Evolutionary conservation across 495 filamentous ascomycete genomes (phyloP), one percentile per base, ranked within the genome.

Genomic region (Penicillium bovifimosum): DNA sequence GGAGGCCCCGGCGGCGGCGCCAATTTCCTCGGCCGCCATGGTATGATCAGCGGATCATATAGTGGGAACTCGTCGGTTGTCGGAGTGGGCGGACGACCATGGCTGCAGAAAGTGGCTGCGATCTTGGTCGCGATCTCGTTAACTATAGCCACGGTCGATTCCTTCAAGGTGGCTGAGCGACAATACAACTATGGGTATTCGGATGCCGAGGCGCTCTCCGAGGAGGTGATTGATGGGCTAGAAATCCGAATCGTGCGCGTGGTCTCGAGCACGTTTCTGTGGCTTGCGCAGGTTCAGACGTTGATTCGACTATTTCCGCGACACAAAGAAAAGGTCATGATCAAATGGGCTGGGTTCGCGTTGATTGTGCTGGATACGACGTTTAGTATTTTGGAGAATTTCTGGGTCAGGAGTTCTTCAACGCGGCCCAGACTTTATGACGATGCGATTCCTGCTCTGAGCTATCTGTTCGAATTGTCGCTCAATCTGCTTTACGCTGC

Each of bases 331-430:
- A 97, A 96, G 70, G 82, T 97, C 17, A 87, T 96, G 62, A 98
- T 98, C 72, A 97, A 96, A 71, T 98, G 93, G 93, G 86, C 90
- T 8, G 93, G 91, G 1, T 96, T 97, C 69, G 88, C 86, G 5
- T 79, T 98, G 39, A 96, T 98, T 55, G 77, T 90, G 2, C 75
- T 97, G 26, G 93, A 97, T 61, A 86, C 89, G 6, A 83, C 88
- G 2, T 98, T 98, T 61, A 86, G 84, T 54, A 87, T 86, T 36
- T 79, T 97, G 34, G 91, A 96, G 67, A 89, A 86, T 56, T 97
- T 97, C 58, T 73, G 87, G 26, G 70, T 74, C n/a, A 69, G 76
- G 26, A 81, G 80, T 16, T 75, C 76, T 14, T 79, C 74, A 0
- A 75, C 71, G 9, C 80, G 79, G 34, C 89, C 90, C 1, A 76